Percentiles rank a stretch among this genome's conserved stretches.
phyloP scores from a whole-genome alignment of 2,329 filamentous ascomycete genomes.

The Neonectria sp. region DNA sequence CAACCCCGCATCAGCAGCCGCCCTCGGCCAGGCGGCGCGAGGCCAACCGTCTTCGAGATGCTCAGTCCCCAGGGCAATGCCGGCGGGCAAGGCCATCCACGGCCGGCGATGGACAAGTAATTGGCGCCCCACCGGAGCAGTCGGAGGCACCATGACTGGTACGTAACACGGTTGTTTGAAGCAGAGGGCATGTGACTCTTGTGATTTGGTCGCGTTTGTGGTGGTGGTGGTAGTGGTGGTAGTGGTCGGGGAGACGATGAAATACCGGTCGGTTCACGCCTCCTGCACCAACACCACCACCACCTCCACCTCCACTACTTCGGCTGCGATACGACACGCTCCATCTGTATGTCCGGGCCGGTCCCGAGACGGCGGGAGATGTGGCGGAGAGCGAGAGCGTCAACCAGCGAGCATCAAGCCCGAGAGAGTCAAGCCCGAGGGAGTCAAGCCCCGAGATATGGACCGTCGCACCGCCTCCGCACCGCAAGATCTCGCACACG shows the following conservation, averaged over 20 bases:
- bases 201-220: not conserved
- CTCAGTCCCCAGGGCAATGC: conserved; percentile 19
- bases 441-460: conserved; percentile 15
- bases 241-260: conserved; percentile 7
- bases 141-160: conserved; percentile 33
- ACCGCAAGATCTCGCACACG: conserved; percentile 31
- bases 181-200: not conserved
- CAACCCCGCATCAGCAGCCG: conserved; percentile 38
- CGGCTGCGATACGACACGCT: conserved; percentile 23
- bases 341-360: conserved; percentile 46
- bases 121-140: conserved; percentile 32
- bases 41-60: conserved; percentile 28
- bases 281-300: conserved; percentile 9
- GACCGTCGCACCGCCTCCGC: conserved; percentile 18
- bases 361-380: conserved; percentile 39
- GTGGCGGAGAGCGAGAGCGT: conserved; percentile 15
- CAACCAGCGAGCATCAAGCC: conserved; percentile 11
- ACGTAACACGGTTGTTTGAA: conserved; percentile 33
- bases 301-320: conserved; percentile 10
- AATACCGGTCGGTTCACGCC: conserved; percentile 23
- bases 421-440: conserved; percentile 14
- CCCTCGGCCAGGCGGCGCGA: conserved; percentile 38
- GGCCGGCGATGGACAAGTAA: conserved; percentile 39
- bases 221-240: not conserved
- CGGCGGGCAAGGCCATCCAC: conserved; percentile 17